Percentiles rank a stretch among this genome's conserved stretches.
These are phyloP conservation scores for Pyrus pyrifolia DNA, from an alignment of 306 rosid genomes.

Conservation along the genomic window DNA sequence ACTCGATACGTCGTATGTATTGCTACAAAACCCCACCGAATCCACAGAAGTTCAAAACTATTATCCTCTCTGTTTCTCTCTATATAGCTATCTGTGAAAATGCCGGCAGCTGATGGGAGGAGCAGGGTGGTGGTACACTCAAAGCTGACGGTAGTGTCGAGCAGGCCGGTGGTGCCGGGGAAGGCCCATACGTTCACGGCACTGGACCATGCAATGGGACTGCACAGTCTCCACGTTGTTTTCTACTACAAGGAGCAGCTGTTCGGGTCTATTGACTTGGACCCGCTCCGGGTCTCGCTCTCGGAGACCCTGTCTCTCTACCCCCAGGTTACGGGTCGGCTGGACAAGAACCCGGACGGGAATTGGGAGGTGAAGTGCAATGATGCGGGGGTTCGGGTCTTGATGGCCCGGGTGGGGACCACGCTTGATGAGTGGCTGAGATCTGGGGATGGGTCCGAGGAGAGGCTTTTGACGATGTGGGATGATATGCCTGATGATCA, in stretches of 20 bases:
- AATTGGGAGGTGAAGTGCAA: slow-evolving; percentile 49
- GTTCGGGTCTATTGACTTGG: slow-evolving; percentile 40
- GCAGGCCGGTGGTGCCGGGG: slow-evolving; percentile 34
- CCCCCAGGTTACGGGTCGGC: slow-evolving; percentile 58
- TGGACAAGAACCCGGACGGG: slow-evolving; percentile 27
- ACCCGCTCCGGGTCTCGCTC: slow-evolving; percentile 40
- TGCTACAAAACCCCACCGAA: too few species aligned
- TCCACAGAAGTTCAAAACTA: background rate
- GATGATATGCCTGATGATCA: slow-evolving; percentile 54
- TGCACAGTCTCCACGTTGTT: slow-evolving; percentile 38
- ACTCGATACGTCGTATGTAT: too few species aligned
- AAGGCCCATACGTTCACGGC: slow-evolving; percentile 22
- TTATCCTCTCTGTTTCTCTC: background rate
- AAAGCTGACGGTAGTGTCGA: slow-evolving; percentile 51
- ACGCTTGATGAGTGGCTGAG: slow-evolving; percentile 56
- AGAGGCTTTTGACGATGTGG: slow-evolving; percentile 38
- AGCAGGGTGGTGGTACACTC: slow-evolving; percentile 32
- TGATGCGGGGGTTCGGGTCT: slow-evolving; percentile 62
- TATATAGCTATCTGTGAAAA: background rate
- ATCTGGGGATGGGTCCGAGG: slow-evolving; percentile 34
- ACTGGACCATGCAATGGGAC: slow-evolving; percentile 49
- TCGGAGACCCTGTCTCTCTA: slow-evolving; percentile 31
- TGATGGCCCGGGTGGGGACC: slow-evolving; percentile 38
- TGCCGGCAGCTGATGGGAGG: background rate
- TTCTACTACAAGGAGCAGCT: slow-evolving; percentile 43